Conservation (phyloP, 495 filamentous ascomycete genomes). For the Daldinia grandis region DNA sequence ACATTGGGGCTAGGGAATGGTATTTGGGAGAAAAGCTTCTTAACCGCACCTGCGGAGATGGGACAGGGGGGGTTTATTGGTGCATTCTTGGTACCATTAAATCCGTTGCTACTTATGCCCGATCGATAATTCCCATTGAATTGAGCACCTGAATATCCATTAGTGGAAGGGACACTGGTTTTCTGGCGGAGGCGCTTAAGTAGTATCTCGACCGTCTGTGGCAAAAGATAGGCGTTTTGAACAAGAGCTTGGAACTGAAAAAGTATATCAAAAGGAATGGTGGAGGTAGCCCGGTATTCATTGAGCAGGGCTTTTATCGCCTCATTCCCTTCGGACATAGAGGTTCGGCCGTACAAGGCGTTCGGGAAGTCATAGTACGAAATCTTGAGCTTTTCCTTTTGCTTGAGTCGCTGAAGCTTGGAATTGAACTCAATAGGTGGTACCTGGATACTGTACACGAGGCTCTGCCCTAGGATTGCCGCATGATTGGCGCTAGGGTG, state of each 20-base stretch:
- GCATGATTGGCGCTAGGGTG: slow-evolving; percentile 26
- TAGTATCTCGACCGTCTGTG: slow-evolving; percentile 51
- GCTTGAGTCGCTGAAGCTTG: slow-evolving; percentile 33
- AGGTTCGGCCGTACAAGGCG: slow-evolving; percentile 1
- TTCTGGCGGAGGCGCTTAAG: slow-evolving; percentile 38
- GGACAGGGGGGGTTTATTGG: slow-evolving; percentile 3
- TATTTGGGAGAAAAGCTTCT: slow-evolving; percentile 57
- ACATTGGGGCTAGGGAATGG: slow-evolving; percentile 58
- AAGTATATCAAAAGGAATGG: slow-evolving; percentile 48
- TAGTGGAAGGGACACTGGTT: not conserved
- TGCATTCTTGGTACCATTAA: not conserved
- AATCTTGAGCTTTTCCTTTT: slow-evolving; percentile 40
- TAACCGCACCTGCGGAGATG: slow-evolving; percentile 56
- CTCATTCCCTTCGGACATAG: slow-evolving; percentile 29
- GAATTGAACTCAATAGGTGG: slow-evolving; percentile 29
- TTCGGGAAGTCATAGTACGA: slow-evolving; percentile 35
- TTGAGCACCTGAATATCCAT: slow-evolving; percentile 19
- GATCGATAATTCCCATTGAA: not conserved
- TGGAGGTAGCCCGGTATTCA: not conserved
- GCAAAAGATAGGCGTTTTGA: slow-evolving; percentile 61
- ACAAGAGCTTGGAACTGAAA: slow-evolving; percentile 64
- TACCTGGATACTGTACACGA: slow-evolving; percentile 39
- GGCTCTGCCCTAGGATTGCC: slow-evolving; percentile 40
- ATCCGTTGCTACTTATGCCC: not conserved
- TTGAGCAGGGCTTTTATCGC: slow-evolving; percentile 33